Percentiles rank a stretch among this genome's conserved stretches.
Conservation (phyloP, 352 stramenopile species). For the Blastocystis sp. region DNA sequence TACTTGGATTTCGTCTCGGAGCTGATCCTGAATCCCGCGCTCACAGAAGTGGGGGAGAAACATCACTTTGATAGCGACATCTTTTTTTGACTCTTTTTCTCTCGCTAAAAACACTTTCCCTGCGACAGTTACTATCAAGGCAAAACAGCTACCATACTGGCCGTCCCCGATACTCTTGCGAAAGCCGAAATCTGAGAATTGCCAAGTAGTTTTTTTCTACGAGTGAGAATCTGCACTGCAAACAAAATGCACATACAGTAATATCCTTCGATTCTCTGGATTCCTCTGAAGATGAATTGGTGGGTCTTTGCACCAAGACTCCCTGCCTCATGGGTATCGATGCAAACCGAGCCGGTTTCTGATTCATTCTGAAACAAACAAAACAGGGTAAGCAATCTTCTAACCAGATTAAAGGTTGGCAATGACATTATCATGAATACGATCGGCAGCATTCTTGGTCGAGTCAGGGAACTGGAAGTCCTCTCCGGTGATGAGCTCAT, state of each 20-base stretch:
- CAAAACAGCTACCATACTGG: not conserved
- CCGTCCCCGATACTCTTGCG: not conserved
- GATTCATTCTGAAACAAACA: not conserved
- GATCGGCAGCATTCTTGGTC: conserved; percentile 1
- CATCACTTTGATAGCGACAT: conserved; percentile 31
- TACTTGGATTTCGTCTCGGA: conserved; percentile 36
- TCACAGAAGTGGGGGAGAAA: not conserved
- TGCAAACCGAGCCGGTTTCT: not conserved
- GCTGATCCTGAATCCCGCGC: conserved; percentile 17
- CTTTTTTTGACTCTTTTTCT: not conserved
- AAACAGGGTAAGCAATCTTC: not conserved
- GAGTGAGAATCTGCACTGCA: not conserved
- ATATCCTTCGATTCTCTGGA: not conserved
- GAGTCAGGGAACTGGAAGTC: conserved; percentile 77
- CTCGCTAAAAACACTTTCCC: conserved; percentile 46
- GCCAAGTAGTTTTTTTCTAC: not conserved
- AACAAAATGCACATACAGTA: not conserved
- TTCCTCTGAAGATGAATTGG: not conserved
- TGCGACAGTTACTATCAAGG: not conserved
- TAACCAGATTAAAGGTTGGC: conserved; percentile 55
- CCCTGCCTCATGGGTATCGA: not conserved
- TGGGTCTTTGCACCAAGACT: not conserved
- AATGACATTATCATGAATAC: conserved; percentile 51
- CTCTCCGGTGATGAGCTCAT: conserved; percentile 94
- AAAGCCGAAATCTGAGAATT: conserved; percentile 18